These are phyloP conservation scores for Antitrichia curtipendula DNA, from an alignment of 225 moss, liverwort and hornwort species.

Conservation along the genomic window DNA sequence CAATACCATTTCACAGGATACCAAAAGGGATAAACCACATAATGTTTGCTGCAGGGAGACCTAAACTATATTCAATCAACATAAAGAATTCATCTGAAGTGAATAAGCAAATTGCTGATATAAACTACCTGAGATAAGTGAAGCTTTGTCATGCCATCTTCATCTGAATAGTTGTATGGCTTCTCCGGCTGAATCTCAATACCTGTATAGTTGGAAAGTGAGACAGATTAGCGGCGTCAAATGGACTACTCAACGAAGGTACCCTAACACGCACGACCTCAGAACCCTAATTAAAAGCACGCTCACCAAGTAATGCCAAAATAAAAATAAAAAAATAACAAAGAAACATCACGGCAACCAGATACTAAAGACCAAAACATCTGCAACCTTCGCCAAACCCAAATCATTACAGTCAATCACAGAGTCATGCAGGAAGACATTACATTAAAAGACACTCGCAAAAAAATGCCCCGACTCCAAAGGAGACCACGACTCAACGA, in stretches of 20 bases:
- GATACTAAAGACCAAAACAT: too few species aligned
- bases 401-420: not conserved
- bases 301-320: not conserved
- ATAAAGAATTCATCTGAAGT: not conserved
- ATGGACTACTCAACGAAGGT: not conserved
- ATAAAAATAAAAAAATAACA: not conserved
- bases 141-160: slow-evolving; percentile 46
- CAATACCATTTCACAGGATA: not conserved
- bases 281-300: not conserved
- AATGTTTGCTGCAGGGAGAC: not conserved
- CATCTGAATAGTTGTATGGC: slow-evolving; percentile 29
- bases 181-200: slow-evolving; percentile 65
- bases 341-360: not conserved
- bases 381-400: not conserved
- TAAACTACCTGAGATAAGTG: slow-evolving; percentile 57
- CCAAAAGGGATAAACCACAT: not conserved
- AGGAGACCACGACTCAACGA: not conserved
- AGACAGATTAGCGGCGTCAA: not conserved
- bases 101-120: not conserved
- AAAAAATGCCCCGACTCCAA: not conserved
- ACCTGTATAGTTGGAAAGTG: slow-evolving; percentile 2
- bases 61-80: not conserved
- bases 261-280: not conserved
- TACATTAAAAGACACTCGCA: not conserved
- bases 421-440: too few species aligned